Conservation (phyloP, 177 flowering plant genomes). For the Telopea speciosissima region DNA sequence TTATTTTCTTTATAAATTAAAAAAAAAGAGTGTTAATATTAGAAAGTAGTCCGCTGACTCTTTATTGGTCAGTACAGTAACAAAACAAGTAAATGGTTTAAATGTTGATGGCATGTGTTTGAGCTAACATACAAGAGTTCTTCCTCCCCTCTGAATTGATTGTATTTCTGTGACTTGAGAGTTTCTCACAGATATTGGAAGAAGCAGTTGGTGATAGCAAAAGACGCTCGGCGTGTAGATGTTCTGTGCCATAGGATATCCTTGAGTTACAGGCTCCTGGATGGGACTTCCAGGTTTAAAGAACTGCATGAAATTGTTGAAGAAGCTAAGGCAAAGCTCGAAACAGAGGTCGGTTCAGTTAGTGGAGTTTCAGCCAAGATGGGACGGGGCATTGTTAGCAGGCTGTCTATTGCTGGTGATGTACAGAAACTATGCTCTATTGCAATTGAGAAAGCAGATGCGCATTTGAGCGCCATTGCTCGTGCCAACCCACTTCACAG, state of each 20-base stretch:
- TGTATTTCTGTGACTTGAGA: slow-evolving; percentile 8
- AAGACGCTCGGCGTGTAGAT: slow-evolving; percentile 92
- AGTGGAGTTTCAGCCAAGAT: slow-evolving; percentile 73
- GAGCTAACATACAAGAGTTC: background rate
- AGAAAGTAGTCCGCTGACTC: background rate
- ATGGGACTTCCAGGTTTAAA: slow-evolving; percentile 78
- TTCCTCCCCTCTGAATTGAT: slow-evolving; percentile 12
- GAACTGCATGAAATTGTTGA: slow-evolving; percentile 61
- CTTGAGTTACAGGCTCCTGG: slow-evolving; percentile 77
- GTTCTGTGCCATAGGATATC: slow-evolving; percentile 79
- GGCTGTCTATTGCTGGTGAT: slow-evolving; percentile 75
- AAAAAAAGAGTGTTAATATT: background rate
- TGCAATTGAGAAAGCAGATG: slow-evolving; percentile 81
- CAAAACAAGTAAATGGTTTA: background rate
- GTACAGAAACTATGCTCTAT: slow-evolving; percentile 81
- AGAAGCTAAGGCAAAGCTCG: slow-evolving; percentile 75
- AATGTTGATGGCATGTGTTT: background rate
- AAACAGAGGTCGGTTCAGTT: slow-evolving; percentile 83
- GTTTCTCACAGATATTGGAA: slow-evolving; percentile 65
- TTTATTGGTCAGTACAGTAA: background rate
- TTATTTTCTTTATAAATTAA: background rate
- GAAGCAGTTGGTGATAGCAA: slow-evolving; percentile 81
- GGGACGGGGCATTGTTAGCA: slow-evolving; percentile 94
- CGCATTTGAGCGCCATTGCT: slow-evolving; percentile 43
- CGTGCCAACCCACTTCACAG: slow-evolving; percentile 24